Percentiles rank a stretch among this genome's conserved stretches.
phyloP scores from a whole-genome alignment of 2,329 filamentous ascomycete species.

The Ascochyta rabiei region DNA sequence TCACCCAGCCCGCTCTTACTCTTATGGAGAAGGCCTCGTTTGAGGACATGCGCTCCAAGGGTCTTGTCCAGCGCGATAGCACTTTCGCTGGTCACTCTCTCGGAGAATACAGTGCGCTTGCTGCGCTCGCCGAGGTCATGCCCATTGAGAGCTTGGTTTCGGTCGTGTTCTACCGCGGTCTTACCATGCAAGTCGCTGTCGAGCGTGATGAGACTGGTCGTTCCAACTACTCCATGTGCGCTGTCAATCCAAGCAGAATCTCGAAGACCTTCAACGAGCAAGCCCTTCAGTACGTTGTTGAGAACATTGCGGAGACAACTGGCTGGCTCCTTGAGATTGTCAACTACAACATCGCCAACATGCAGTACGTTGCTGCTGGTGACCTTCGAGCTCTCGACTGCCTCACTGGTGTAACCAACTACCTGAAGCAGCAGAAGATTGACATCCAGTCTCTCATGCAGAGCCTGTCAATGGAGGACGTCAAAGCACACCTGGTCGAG shows the following conservation, averaged over 20 bases:
- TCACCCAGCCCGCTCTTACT: constrained; percentile 95
- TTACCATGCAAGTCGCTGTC: constrained; percentile 99
- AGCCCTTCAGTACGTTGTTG: constrained; percentile 93
- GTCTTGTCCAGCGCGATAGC: constrained; percentile 92
- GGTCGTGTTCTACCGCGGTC: constrained; percentile 97
- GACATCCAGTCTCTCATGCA: constrained; percentile 94
- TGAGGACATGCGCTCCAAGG: constrained; percentile 98
- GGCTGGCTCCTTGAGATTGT: constrained; percentile 98
- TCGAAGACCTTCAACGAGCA: constrained; percentile 99
- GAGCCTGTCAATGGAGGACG: constrained; percentile 83
- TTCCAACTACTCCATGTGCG: constrained; percentile 99
- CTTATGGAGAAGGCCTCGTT: constrained; percentile 99
- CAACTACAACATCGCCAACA: constrained; percentile 82
- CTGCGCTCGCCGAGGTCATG: constrained; percentile 96
- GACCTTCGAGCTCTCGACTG: constrained; percentile 70
- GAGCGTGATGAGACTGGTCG: constrained; percentile 91
- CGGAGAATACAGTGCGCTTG: constrained; percentile 96
- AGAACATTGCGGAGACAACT: constrained; percentile 91
- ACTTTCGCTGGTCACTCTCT: constrained; percentile 98
- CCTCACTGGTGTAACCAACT: constrained; percentile 84
- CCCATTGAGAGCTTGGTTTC: constrained; percentile 99
- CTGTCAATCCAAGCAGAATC: constrained; percentile 97
- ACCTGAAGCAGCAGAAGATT: constrained; percentile 94
- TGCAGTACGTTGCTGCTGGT: constrained; percentile 72
- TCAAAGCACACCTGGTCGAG: constrained; percentile 85